Evolutionary conservation across 768 basidiomycete genomes (phyloP).

Genomic region (Phylloporus scabripes): DNA sequence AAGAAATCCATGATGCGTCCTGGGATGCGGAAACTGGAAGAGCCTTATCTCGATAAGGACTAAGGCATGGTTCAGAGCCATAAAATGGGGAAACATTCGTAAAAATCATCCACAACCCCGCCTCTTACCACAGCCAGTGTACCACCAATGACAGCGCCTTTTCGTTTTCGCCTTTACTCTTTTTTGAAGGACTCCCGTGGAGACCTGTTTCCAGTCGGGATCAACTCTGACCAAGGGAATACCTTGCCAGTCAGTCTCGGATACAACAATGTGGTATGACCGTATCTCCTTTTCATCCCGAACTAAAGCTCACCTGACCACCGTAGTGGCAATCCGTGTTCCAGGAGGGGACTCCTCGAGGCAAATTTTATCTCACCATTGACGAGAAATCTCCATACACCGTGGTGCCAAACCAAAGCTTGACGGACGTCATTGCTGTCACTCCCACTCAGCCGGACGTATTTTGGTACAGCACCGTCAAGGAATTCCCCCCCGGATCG

Average conservation of each 20-base stretch:
- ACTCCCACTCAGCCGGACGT: neutral
- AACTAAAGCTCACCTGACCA: neutral
- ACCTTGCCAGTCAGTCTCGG: neutral
- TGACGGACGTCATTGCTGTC: neutral
- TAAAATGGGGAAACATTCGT: neutral
- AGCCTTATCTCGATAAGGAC: neutral
- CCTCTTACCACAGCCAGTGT: neutral
- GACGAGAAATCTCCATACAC: neutral
- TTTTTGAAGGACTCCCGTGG: neutral
- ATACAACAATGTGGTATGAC: neutral
- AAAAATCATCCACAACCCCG: neutral
- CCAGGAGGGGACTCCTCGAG: neutral
- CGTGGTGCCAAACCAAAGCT: neutral
- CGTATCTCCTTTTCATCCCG: neutral
- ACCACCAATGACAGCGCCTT: neutral
- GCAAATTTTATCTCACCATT: neutral
- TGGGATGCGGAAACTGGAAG: too few species aligned
- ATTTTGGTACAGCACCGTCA: neutral
- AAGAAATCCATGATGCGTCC: too few species aligned
- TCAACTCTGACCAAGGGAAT: neutral
- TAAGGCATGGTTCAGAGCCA: neutral
- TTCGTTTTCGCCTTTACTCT: neutral
- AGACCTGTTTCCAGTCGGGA: neutral
- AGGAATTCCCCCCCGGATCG: neutral
- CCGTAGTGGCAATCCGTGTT: neutral